Evolutionary conservation across 352 stramenopile genomes (phyloP).

Genomic region (Phytophthora boehmeriae): DNA sequence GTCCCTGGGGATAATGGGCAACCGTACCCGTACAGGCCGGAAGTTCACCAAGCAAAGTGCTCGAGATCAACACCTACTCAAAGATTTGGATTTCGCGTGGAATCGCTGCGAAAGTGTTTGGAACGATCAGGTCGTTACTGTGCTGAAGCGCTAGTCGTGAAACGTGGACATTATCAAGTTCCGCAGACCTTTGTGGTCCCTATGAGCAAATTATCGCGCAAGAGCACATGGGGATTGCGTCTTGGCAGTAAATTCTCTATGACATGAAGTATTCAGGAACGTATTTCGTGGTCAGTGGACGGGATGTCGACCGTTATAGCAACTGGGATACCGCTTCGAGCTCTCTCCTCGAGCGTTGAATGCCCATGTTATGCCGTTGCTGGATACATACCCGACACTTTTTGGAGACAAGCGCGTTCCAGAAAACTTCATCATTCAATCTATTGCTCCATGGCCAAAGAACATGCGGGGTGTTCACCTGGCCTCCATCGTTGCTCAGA

Average conservation of each 20-base stretch:
- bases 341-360: no score
- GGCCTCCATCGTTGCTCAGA: no score
- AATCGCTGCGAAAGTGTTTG: conserved; percentile 39
- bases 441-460: no score
- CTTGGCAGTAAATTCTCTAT: conserved; percentile 19
- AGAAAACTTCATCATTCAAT: no score
- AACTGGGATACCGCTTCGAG: no score
- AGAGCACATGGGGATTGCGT: conserved; percentile 25
- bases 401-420: no score
- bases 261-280: background rate
- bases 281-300: background rate
- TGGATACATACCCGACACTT: no score
- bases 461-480: no score
- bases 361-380: no score
- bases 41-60: conserved; percentile 38
- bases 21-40: conserved; percentile 36
- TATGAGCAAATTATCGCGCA: conserved; percentile 30
- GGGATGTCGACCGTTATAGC: background rate
- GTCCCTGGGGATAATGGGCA: conserved; percentile 39
- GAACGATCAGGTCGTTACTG: conserved; percentile 41
- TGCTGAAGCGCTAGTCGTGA: conserved; percentile 35
- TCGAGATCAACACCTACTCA: conserved; percentile 38
- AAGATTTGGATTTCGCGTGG: conserved; percentile 51
- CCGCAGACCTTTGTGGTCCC: conserved; percentile 48
- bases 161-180: conserved; percentile 31